Evolutionary conservation across 306 rosid species (phyloP).

Genomic region (Fagus sylvatica): DNA sequence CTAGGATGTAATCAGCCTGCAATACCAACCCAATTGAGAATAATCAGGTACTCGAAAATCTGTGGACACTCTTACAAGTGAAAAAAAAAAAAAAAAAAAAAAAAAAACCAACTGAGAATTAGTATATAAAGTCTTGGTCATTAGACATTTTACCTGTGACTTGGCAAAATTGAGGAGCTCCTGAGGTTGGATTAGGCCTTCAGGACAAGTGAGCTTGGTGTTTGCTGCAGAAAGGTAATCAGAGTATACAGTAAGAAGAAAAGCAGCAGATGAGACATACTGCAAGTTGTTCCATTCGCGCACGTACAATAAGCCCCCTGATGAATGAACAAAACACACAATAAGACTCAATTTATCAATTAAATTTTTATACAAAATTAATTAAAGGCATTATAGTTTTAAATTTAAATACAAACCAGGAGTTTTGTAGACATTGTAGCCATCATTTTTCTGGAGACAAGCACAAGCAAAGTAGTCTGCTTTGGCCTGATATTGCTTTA

Average conservation of each 20-base stretch:
- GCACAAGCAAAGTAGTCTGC: conserved; percentile 84
- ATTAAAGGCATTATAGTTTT: background rate
- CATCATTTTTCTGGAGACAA: conserved; percentile 80
- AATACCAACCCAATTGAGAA: background rate
- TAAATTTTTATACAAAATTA: background rate
- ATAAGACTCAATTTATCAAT: background rate
- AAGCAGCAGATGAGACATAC: conserved; percentile 72
- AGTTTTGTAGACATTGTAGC: conserved; percentile 67
- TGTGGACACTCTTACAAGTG: no score
- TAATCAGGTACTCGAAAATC: no score
- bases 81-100: background rate
- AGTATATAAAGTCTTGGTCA: no score
- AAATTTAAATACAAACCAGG: conserved; percentile 48
- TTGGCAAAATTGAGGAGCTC: conserved; percentile 69
- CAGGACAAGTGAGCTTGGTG: conserved; percentile 64
- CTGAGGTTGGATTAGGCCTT: conserved; percentile 62
- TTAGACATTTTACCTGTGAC: conserved; percentile 42
- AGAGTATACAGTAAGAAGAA: conserved; percentile 67
- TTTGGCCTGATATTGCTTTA: conserved; percentile 83
- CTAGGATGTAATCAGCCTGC: conserved; percentile 81
- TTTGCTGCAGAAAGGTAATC: conserved; percentile 60
- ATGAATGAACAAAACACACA: background rate
- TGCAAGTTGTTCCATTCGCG: conserved; percentile 91
- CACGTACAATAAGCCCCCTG: conserved; percentile 75
- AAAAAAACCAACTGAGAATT: background rate